A percentile compares a stretch with the other conserved stretches of the same genome.
Conservation (phyloP, 176 grass and related monocot species). For the Cocos nucifera region DNA sequence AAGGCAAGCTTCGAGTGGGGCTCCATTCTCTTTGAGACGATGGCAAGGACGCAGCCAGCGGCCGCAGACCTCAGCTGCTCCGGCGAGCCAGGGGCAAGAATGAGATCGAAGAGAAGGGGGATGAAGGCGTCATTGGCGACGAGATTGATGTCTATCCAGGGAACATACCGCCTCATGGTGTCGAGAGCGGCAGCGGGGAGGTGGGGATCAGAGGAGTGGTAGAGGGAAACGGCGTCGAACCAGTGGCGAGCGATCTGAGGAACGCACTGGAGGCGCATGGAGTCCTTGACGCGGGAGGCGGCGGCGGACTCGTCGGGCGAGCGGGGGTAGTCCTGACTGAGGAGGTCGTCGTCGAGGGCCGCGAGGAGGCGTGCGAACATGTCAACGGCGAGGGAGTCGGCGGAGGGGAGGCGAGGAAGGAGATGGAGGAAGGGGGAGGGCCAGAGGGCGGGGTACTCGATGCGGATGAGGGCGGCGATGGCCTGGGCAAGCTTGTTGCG, state of each 20-base stretch:
- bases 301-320: constrained; percentile 38
- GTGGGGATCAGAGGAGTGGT: constrained; percentile 39
- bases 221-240: constrained; percentile 45
- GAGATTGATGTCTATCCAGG: constrained; percentile 89
- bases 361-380: constrained; percentile 85
- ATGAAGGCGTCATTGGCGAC: constrained; percentile 78
- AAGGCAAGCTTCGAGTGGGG: constrained; percentile 50
- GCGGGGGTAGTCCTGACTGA: constrained; percentile 84
- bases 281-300: constrained; percentile 74
- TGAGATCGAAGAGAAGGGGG: constrained; percentile 76
- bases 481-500: constrained; percentile 93
- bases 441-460: constrained; percentile 74
- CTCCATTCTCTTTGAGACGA: constrained; percentile 84
- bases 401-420: constrained; percentile 27
- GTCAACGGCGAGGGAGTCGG: constrained; percentile 48
- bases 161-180: constrained; percentile 61
- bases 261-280: constrained; percentile 78
- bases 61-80: constrained; percentile 47
- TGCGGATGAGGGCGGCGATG: constrained; percentile 63
- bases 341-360: constrained; percentile 73
- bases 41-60: constrained; percentile 61
- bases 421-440: constrained; percentile 56
- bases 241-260: constrained; percentile 87
- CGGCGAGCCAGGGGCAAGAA: constrained; percentile 38
- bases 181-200: constrained; percentile 56